These are phyloP conservation scores for Boletus sensibilis DNA, from an alignment of 768 basidiomycete species.

Conservation along the genomic window DNA sequence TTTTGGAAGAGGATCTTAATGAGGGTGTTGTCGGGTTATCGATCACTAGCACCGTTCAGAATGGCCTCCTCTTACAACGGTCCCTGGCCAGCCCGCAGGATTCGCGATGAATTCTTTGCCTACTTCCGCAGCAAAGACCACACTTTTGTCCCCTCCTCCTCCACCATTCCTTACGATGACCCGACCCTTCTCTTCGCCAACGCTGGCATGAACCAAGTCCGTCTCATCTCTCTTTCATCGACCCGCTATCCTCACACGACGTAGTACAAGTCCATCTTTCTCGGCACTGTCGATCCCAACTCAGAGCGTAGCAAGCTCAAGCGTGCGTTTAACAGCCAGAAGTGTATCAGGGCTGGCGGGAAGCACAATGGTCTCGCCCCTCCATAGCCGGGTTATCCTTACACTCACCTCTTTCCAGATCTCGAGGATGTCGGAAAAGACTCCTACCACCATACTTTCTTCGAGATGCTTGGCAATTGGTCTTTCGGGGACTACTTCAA, in stretches of 20 bases:
- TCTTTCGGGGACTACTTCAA: slow-evolving; percentile 99
- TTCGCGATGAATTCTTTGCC: slow-evolving; percentile 88
- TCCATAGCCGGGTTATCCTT: background rate
- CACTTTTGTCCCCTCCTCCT: slow-evolving; percentile 85
- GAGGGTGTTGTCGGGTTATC: slow-evolving; percentile 17
- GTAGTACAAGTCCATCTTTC: slow-evolving; percentile 94
- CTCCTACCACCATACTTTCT: slow-evolving; percentile 97
- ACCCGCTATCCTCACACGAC: slow-evolving; percentile 13
- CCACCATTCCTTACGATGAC: slow-evolving; percentile 96
- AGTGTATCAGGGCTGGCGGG: slow-evolving; percentile 97
- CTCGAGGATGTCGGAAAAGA: slow-evolving; percentile 99
- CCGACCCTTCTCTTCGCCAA: slow-evolving; percentile 97
- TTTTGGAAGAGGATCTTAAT: background rate
- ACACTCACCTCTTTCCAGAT: slow-evolving; percentile 48
- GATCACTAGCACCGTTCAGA: slow-evolving; percentile 22
- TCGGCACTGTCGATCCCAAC: slow-evolving; percentile 96
- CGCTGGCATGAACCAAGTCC: slow-evolving; percentile 94
- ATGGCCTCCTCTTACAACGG: slow-evolving; percentile 33
- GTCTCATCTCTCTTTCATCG: slow-evolving; percentile 10
- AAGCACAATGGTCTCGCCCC: slow-evolving; percentile 85
- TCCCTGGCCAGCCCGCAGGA: slow-evolving; percentile 77
- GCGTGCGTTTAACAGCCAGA: slow-evolving; percentile 95
- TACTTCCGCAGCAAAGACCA: slow-evolving; percentile 82
- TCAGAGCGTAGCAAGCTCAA: slow-evolving; percentile 88
- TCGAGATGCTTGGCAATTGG: slow-evolving; percentile 99